A percentile compares a stretch with the other conserved stretches of the same genome.
These are phyloP conservation scores for Alternaria atra DNA, from an alignment of 2,329 filamentous ascomycete genomes.

Conservation along the genomic window DNA sequence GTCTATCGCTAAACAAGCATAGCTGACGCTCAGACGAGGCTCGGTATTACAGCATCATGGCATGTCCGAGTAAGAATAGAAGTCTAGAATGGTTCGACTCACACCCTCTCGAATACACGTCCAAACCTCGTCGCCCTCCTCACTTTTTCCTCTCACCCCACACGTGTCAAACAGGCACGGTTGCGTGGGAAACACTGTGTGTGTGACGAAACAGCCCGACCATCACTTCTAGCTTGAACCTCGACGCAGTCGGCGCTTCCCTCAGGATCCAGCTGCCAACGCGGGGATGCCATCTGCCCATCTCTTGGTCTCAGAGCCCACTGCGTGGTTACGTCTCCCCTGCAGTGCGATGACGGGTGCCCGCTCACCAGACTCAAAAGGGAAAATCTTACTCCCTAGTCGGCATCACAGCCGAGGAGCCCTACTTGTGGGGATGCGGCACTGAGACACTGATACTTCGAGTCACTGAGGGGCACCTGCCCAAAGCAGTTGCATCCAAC, in stretches of 20 bases:
- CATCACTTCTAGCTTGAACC: not conserved
- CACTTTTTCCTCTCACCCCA: not conserved
- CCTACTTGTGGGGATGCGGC: slow-evolving; percentile 2
- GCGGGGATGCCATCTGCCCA: not conserved
- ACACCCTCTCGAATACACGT: not conserved
- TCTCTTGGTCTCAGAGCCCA: slow-evolving; percentile 4
- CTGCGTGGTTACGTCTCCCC: slow-evolving; percentile 6
- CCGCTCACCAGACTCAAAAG: slow-evolving; percentile 8
- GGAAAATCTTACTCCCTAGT: slow-evolving; percentile 5
- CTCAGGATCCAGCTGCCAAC: not conserved
- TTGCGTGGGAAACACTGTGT: slow-evolving; percentile 15
- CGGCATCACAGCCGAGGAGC: slow-evolving; percentile 11
- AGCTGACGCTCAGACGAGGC: slow-evolving; percentile 9
- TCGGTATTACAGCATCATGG: slow-evolving; percentile 28
- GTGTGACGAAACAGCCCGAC: slow-evolving; percentile 8
- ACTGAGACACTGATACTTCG: slow-evolving; percentile 5
- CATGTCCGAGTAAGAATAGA: slow-evolving; percentile 17
- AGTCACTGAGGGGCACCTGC: not conserved
- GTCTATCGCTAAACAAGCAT: slow-evolving; percentile 20
- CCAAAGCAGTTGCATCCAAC: not conserved
- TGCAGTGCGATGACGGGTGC: slow-evolving; percentile 14
- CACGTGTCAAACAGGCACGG: slow-evolving; percentile 9
- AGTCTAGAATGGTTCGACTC: not conserved
- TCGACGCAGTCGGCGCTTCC: not conserved
- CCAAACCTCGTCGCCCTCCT: not conserved